Evolutionary conservation across 1,139 yeast genomes (phyloP), one percentile per base, ranked within the genome.

Genomic region (Pichia sp.): DNA sequence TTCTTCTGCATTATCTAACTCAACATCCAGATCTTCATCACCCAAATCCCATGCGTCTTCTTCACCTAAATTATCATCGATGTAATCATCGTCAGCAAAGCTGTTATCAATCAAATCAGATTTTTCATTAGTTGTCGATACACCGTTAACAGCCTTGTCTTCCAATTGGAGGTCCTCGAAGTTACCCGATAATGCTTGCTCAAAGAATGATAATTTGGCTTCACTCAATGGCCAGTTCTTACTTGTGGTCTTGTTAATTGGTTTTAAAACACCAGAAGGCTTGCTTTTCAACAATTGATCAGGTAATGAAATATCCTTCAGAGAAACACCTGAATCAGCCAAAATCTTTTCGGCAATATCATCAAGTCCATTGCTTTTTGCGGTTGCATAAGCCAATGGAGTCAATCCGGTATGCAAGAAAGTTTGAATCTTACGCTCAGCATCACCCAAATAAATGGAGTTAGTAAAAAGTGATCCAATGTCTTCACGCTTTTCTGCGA

Each of bases 341-440:
- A 92, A 75, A 55, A 89, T 86, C 50, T 82, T 78, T 48, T 80
- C 78, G 32, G 96, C 96, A 57, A 85, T 75, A 45, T 84, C 92
- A 45, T 77, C 80, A 61, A 90, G 79, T 5, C 97, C 97, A 63
- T 86, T 87, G 40, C 95, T 78, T 70, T 88, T 89, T 31, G 99
- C 98, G 60, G 92, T 80, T 31, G 97, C 88, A 70, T 90, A 95
- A 1, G 99, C 99, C 65, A 95, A 80, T 8, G 99, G 93, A 54
- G 80, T 74, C 74, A 92, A 78, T 31, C 97, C 97, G 56, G 87
- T 83, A 63, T 86, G 83, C 53, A 86, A 80, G 66, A 87, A 84
- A 36, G 87, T 81, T 63, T 82, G 79, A 50, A 93, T 82, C 70
- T 97, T 84, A 68, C 85, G 82, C 66, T 85, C 84, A 42, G 85